Evolutionary conservation across 2,329 filamentous ascomycete species (phyloP).

Genomic region (Botrytis medusae): DNA sequence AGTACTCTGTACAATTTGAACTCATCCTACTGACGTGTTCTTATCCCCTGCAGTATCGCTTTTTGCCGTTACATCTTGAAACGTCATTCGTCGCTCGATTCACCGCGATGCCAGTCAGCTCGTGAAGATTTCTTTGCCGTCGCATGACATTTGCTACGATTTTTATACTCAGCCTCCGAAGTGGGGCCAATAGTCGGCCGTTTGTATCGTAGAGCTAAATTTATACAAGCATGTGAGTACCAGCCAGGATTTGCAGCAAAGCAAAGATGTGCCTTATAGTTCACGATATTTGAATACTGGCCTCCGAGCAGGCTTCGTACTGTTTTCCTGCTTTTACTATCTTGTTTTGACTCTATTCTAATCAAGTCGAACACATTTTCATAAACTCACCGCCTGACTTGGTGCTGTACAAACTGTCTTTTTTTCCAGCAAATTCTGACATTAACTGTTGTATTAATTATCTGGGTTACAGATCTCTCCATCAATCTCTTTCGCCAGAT

Average conservation of each 20-base stretch:
- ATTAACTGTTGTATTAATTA: neutral
- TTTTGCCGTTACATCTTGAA: neutral
- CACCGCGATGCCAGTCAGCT: neutral
- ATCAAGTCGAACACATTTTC: neutral
- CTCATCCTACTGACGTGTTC: neutral
- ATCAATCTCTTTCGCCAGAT: neutral
- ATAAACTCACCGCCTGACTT: neutral
- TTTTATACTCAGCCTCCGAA: neutral
- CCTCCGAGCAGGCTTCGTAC: neutral
- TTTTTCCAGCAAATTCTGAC: neutral
- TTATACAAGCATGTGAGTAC: neutral
- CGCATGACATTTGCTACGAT: constrained; percentile 2
- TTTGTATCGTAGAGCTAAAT: neutral
- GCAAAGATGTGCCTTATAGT: neutral
- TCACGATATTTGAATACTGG: neutral
- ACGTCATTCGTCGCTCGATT: neutral
- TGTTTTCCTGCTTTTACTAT: neutral
- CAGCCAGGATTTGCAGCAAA: neutral
- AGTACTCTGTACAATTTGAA: neutral
- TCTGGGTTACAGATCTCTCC: neutral
- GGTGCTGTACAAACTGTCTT: neutral
- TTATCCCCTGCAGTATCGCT: neutral
- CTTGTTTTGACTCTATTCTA: neutral
- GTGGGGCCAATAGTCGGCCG: neutral
- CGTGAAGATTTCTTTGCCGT: neutral